These are phyloP conservation scores for Capsella bursapastoris DNA, from an alignment of 345 rosid species.

Conservation along the genomic window DNA sequence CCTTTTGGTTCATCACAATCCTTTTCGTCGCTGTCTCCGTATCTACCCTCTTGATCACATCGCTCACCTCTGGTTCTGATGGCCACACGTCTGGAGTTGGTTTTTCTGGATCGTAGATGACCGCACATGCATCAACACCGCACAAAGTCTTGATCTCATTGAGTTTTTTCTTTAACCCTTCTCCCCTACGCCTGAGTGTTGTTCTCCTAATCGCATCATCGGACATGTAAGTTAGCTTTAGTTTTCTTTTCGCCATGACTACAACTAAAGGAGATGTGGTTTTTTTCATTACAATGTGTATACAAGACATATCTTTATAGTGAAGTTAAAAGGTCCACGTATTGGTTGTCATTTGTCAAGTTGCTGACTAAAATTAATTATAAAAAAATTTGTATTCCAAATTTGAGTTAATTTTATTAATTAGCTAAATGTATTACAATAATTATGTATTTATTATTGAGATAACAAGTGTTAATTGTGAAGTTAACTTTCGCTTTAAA, in stretches of 20 bases:
- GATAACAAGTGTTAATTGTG: no score
- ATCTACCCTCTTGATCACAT: not conserved
- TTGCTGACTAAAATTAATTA: no score
- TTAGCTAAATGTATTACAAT: no score
- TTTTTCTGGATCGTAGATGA: not conserved
- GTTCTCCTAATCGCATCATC: not conserved
- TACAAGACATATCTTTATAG: no score
- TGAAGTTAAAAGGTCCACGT: no score
- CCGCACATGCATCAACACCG: not conserved
- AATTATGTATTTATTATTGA: no score
- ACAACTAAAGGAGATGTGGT: not conserved
- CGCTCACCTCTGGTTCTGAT: not conserved
- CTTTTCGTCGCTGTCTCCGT: not conserved
- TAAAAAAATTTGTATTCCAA: no score
- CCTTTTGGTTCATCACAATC: not conserved
- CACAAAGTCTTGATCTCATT: not conserved
- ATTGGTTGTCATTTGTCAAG: no score
- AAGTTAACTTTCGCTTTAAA: no score
- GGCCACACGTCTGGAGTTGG: conserved; percentile 1
- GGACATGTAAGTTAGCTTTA: not conserved
- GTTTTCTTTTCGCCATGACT: conserved; percentile 2
- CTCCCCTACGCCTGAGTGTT: not conserved
- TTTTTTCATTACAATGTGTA: no score
- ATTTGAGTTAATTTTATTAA: no score
- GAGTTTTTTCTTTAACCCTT: not conserved